Evolutionary conservation across 768 basidiomycete species (phyloP), one percentile per base, ranked within the genome.

Genomic region (Tulasnella sp.): DNA sequence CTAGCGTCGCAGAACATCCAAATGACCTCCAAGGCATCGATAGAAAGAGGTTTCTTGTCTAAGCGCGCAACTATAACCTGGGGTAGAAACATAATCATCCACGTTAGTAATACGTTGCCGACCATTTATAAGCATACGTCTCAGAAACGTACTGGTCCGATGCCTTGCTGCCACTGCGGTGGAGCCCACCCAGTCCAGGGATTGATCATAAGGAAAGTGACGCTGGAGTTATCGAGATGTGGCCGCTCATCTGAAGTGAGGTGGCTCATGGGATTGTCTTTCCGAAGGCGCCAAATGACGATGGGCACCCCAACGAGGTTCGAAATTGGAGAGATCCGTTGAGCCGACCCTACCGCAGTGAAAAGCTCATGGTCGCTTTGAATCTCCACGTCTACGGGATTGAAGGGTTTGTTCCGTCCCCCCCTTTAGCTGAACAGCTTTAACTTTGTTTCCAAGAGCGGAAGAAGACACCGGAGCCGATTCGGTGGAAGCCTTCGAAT

Each of bases 181-280:
- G 75, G 75, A 9, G 75, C 75, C 26, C 26, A 75, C 11, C 75
- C 75, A 9, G 48, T 61, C 26, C 55, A 35, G 5, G 75, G 75
- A 75, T 75, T 40, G 26, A 75, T 61, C 51, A 75, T 75, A 16
- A 75, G 39, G 51, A 29, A 75, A 16, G 75, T 75, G 35, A 55
- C 75, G 39, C 75, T 75, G 2, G 26, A 37, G 75, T 75, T 75
- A 35, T 75, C 75, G 26, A 75, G 51, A n/a, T 26, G 46, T 11
- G 26, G 51, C 16, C 46, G 48, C 46, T 51, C 55, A 5, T n/a
- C 2, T 4, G 75, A 75, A 9, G 35, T n/a, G 39, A 75, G 57
- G 35, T 61, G 51, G 75, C 51, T 57, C 46, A 75, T 75, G 32
- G 75, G 75, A 75, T 75, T 39, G 26, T 75, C 75, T 39, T 51